Base-by-base conservation (phyloP, 2,329 filamentous ascomycete genomes). In the Colletotrichum lini region DNA sequence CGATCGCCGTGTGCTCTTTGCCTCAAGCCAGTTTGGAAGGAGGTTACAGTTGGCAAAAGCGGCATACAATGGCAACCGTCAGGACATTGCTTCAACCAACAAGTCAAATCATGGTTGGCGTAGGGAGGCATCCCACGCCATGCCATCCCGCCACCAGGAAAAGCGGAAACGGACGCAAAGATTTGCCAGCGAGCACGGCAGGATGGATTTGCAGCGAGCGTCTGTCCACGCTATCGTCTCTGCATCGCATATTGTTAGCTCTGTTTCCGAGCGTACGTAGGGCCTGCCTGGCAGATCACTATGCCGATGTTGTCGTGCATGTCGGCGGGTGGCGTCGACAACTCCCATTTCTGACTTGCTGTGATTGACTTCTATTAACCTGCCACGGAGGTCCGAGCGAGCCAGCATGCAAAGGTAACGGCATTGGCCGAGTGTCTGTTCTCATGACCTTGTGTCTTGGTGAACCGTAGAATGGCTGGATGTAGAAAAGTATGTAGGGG, bases 321-420 rank as follows among this genome's bases (percentile, higher is more conserved):
- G 50, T 59, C n/a, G 65, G 57, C 21, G 50, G 57, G 23, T 68
- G 53, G 68, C 58, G 52, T 64, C 65, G 38, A 53, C 40, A 71
- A 63, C 38, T 63, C 64, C 52, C 58, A 42, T 35, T 21, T 53
- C 57, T 58, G 57, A 63, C 64, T n/a, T 40, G 59, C 7, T 10
- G n/a, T 26, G 30, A 38, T n/a, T 42, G 21, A 15, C n/a, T 21
- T 70, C 58, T 38, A 16, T 23, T 38, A 23, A 53, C 52, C 53
- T 59, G 57, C 35, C 47, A 58, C 68, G 68, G 68, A 71, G 45
- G 58, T 71, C 68, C 68, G 68, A 68, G 68, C 65, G 40, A 40
- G 53, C 21, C 64, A 58, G 21, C 58, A 45, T 58, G 45, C 65
- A 53, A 40, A 9, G 38, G 30, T n/a, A n/a, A 45, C 45, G 16